Base-by-base conservation (phyloP, 257 asterid species). In the Nicotiana knightiana region DNA sequence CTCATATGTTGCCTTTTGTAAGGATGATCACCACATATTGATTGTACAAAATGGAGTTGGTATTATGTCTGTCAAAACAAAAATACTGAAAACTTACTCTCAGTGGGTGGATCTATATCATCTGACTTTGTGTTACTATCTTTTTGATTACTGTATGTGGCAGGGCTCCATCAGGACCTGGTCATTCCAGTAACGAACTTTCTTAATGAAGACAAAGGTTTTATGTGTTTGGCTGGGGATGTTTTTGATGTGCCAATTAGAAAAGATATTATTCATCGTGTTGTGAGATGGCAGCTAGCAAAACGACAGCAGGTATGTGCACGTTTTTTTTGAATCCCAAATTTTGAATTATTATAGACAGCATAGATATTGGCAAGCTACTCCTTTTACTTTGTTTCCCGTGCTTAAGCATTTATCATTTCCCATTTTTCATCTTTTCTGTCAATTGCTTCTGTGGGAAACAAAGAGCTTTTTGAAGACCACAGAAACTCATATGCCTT, bases 281-380 rank as follows among this genome's bases (percentile, higher is more conserved):
- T 96, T 64, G 98, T 94, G n/a, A 93, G 98, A 85, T 95, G 97
- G 97, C 99, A 95, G 91, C 99, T 93, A 71, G 99, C 99, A 30
- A 95, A 95, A 87, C 86, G 95, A 61, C 98, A 89, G 83, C 98
- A 96, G 97, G 99, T 93, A 15, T 13, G 63, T 48, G 9, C 9
- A 21, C 66, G 30, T 81, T 77, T 55, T 4, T 28, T 28, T 6
- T 75, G 79, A 26, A 75, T 71, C 62, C 63, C 79, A 15, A 26
- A 75, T 26, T 75, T 75, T 75, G 28, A 75, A 12, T 26, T 26
- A 12, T 26, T 26, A n/a, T 48, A 75, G 2, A 75, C 17, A 75
- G 5, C 46, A 51, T 51, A 3, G 5, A 7, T 24, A 73, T 48
- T 28, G n/a, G n/a, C 39, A 28, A 28, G 62, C 79, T 73, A 73